phyloP scores from a whole-genome alignment of 2,329 filamentous ascomycete genomes.

The Aureobasidium namibiae region DNA sequence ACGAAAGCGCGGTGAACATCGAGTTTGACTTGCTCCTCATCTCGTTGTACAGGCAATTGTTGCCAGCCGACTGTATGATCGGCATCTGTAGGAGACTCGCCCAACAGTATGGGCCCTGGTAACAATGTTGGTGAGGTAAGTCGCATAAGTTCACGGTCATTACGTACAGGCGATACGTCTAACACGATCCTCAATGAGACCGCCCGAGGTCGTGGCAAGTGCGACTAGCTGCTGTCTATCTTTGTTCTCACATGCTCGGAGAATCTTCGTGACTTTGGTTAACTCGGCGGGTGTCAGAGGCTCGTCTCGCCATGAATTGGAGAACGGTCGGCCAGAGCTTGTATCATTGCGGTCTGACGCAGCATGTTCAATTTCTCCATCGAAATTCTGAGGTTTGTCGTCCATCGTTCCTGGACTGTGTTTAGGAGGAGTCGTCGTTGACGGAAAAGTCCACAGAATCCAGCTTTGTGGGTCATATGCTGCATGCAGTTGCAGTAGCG shows the following conservation, averaged over 20 bases:
- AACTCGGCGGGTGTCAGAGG: slow-evolving; percentile 17
- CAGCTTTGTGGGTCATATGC: not conserved
- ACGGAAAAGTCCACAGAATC: not conserved
- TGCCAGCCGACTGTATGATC: slow-evolving; percentile 41
- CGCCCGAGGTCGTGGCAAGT: slow-evolving; percentile 36
- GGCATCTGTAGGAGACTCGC: slow-evolving; percentile 21
- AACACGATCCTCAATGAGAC: slow-evolving; percentile 44
- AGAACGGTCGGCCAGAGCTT: slow-evolving; percentile 15
- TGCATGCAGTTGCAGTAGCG: slow-evolving; percentile 1
- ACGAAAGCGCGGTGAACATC: slow-evolving; percentile 97
- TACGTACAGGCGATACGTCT: slow-evolving; percentile 69
- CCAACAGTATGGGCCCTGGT: slow-evolving; percentile 55
- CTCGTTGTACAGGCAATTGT: slow-evolving; percentile 63
- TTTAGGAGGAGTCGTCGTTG: not conserved
- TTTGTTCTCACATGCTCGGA: slow-evolving; percentile 32
- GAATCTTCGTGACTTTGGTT: slow-evolving; percentile 28
- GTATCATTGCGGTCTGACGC: not conserved
- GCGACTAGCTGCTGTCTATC: slow-evolving; percentile 33
- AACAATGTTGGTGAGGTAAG: not conserved
- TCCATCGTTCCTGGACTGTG: not conserved
- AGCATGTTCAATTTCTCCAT: not conserved
- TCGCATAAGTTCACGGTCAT: slow-evolving; percentile 1
- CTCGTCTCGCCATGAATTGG: slow-evolving; percentile 18
- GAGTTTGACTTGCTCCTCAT: slow-evolving; percentile 84
- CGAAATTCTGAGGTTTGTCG: not conserved